Conservation (phyloP, 495 filamentous ascomycete species). For the Mycothermus thermophilus region DNA sequence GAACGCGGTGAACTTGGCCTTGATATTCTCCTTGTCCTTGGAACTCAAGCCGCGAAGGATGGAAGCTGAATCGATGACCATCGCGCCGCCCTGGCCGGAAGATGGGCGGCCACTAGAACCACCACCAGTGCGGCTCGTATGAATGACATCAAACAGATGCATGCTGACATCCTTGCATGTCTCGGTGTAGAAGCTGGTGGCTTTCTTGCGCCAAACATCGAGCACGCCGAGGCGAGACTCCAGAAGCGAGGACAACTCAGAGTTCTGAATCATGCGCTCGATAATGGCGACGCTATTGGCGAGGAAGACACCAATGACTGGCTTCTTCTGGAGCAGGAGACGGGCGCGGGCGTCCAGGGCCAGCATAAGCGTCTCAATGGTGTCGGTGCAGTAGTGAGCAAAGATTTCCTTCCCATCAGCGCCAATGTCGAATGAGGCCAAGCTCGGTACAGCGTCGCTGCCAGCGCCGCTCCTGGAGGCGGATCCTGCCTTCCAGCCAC, state of each 20-base stretch:
- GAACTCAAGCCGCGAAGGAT: conserved; percentile 69
- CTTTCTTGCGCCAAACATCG: conserved; percentile 78
- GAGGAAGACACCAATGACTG: conserved; percentile 73
- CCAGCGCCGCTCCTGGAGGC: conserved; percentile 35
- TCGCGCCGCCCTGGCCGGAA: conserved; percentile 45
- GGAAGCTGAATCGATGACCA: conserved; percentile 57
- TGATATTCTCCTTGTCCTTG: conserved; percentile 90
- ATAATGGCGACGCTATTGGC: conserved; percentile 79
- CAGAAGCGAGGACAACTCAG: conserved; percentile 63
- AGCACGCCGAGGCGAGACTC: conserved; percentile 48
- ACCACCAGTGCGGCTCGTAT: conserved; percentile 58
- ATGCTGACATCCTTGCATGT: conserved; percentile 78
- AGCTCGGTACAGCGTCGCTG: conserved; percentile 52
- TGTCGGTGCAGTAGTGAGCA: conserved; percentile 73
- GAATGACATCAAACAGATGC: conserved; percentile 79
- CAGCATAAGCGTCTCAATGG: conserved; percentile 64
- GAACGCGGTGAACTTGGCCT: conserved; percentile 84
- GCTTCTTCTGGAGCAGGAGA: conserved; percentile 62
- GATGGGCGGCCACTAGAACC: conserved; percentile 38
- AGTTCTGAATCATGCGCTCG: conserved; percentile 70
- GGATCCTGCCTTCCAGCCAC: conserved; percentile 59
- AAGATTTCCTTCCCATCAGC: conserved; percentile 85
- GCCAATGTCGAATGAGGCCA: conserved; percentile 71
- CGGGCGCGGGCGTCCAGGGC: conserved; percentile 64
- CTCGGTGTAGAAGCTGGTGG: conserved; percentile 66